Percentiles rank a stretch among this genome's conserved stretches.
Evolutionary conservation across 2,329 filamentous ascomycete genomes (phyloP).

Genomic region (Rhynchosporium graminicola): DNA sequence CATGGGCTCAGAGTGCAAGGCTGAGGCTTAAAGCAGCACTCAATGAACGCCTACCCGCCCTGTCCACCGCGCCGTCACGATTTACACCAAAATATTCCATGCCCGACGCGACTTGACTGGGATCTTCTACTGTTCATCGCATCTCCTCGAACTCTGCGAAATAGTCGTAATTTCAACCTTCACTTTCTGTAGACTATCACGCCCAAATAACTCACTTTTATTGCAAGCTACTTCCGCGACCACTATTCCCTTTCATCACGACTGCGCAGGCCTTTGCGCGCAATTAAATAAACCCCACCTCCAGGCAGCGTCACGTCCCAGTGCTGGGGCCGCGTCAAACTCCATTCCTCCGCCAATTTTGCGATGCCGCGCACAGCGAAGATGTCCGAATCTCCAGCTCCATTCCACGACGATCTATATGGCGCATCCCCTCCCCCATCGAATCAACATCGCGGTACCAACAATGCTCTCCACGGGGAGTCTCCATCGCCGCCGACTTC

Average conservation of each 20-base stretch:
- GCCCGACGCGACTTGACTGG: conserved; percentile 10
- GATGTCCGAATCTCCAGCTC: conserved; percentile 36
- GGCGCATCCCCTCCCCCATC: conserved; percentile 37
- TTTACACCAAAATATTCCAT: conserved; percentile 10
- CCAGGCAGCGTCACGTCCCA: conserved; percentile 7
- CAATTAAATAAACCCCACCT: neutral
- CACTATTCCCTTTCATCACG: neutral
- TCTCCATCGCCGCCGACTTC: conserved; percentile 42
- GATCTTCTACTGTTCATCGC: neutral
- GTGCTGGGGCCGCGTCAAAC: conserved; percentile 3
- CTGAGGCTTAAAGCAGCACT: conserved; percentile 6
- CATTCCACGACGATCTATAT: conserved; percentile 38
- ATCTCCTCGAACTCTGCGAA: neutral
- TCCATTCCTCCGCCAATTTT: conserved; percentile 5
- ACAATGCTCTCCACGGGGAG: conserved; percentile 22
- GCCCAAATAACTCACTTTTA: neutral
- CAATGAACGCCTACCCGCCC: conserved; percentile 5
- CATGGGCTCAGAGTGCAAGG: conserved; percentile 10
- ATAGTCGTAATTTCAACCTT: neutral
- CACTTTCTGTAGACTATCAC: neutral
- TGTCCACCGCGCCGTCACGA: neutral
- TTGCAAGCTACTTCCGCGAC: conserved; percentile 6
- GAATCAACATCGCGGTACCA: conserved; percentile 18
- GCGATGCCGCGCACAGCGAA: conserved; percentile 31
- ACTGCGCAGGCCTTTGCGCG: neutral